phyloP scores from a whole-genome alignment of 345 rosid species.

The Dimocarpus longan region DNA sequence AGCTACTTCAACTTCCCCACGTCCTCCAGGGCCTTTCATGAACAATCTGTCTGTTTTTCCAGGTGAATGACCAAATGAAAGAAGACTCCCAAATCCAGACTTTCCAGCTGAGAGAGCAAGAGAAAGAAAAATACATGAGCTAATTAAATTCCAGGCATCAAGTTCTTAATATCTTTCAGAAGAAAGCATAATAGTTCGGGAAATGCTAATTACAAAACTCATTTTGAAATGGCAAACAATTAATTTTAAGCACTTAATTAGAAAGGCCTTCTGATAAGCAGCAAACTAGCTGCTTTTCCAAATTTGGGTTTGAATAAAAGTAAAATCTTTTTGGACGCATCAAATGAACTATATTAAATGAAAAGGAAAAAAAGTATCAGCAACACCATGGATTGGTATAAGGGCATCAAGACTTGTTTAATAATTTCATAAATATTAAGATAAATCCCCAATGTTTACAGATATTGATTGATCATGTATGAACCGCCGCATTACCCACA shows the following conservation, averaged over 20 bases:
- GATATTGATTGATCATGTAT: not conserved
- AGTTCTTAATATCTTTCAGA: constrained; percentile 2
- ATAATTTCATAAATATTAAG: not conserved
- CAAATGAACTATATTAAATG: not conserved
- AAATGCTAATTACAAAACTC: not conserved
- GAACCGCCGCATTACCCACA: not conserved
- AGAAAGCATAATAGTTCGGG: constrained; percentile 4
- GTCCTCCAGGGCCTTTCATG: constrained; percentile 99
- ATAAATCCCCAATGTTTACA: not conserved
- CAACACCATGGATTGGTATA: not conserved
- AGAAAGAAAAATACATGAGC: constrained; percentile 8
- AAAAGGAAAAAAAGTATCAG: not conserved
- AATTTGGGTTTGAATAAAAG: not conserved
- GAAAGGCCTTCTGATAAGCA: not conserved
- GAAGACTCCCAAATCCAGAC: constrained; percentile 81
- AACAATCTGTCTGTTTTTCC: constrained; percentile 84
- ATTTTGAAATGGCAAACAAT: not conserved
- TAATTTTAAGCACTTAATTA: not conserved
- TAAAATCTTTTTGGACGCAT: not conserved
- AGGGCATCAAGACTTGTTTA: not conserved
- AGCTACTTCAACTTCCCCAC: constrained; percentile 98
- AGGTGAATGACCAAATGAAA: constrained; percentile 67
- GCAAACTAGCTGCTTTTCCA: not conserved
- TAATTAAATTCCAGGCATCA: constrained; percentile 1
- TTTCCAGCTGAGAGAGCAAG: constrained; percentile 56